A percentile compares a stretch with the other conserved stretches of the same genome.
These are phyloP conservation scores for Chrysosporium keratinophilum DNA, from an alignment of 2,329 filamentous ascomycete genomes.

Conservation along the genomic window DNA sequence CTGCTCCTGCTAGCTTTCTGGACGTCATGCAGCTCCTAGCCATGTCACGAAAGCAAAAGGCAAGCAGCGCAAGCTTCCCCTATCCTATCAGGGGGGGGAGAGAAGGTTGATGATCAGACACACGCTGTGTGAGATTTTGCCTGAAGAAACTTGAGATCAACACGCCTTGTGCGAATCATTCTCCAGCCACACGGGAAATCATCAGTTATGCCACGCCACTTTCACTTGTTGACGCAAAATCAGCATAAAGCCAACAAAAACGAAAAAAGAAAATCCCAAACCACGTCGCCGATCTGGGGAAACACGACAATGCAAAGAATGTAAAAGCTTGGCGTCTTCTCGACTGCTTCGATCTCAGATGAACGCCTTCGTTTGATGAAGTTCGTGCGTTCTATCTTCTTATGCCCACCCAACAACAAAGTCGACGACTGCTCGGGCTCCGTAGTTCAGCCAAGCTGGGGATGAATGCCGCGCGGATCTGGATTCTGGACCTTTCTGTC, in stretches of 20 bases:
- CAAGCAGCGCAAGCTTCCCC: too few species aligned
- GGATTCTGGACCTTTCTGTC: too few species aligned
- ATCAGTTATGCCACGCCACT: neutral
- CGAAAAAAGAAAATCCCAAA: neutral
- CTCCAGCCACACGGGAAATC: neutral
- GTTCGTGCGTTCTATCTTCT: too few species aligned
- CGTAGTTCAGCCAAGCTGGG: too few species aligned
- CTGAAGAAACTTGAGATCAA: neutral
- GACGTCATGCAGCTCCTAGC: neutral
- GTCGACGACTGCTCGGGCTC: too few species aligned
- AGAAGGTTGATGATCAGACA: neutral
- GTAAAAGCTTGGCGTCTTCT: neutral
- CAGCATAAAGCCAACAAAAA: too few species aligned
- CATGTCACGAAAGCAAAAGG: neutral
- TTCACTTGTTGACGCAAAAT: too few species aligned
- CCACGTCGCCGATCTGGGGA: conserved; percentile 1
- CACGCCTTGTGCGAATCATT: too few species aligned
- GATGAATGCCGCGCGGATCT: too few species aligned
- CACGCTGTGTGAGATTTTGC: neutral
- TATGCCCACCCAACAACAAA: too few species aligned
- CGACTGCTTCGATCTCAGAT: neutral
- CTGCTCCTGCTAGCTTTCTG: neutral
- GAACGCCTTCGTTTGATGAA: too few species aligned
- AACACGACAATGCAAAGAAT: conserved; percentile 2
- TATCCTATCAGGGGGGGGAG: neutral